Base-by-base conservation (phyloP, 176 grass and related monocot species). In the Ensete glaucum region DNA sequence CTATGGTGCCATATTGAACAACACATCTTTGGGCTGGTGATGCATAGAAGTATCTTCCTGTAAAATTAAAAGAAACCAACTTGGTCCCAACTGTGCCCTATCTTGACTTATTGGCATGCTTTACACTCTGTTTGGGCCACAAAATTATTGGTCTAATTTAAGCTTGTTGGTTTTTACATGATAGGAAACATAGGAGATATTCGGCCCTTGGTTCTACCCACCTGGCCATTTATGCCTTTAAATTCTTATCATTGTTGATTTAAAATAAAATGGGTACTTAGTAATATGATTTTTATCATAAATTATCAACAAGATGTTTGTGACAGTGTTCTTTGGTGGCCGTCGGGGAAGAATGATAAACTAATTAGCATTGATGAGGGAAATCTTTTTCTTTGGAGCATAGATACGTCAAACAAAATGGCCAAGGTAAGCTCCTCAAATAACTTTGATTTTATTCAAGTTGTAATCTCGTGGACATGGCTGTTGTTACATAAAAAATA, bases 321-420 rank as follows among this genome's bases (percentile, higher is more conserved):
- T 87, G 82, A 75, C 85, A 98, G 94, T 80, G 81, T 99, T 48
- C 86, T 99, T 79, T 91, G 88, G 88, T 94, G 90, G 90, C 88
- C 88, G 67, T 52, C 81, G 67, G 95, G 95, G 53, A 99, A 91
- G 78, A 78, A 94, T 58, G 95, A 99, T 75, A 94, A 93, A 73
- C 54, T 99, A 82, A 88, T 99, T 74, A 99, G 85, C 78, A 94
- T 99, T 72, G 88, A 91, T 50, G 95, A 94, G 53, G 86, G 88
- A 82, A 94, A 87, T 84, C 75, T 99, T 85, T 91, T 84, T 54
- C 80, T 94, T n/a, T 99, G 90, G 95, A 94, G 81, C 80, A 83
- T 99, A 80, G 88, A 99, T 79, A 69, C 88, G 12, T 89, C 95
- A 79, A 93, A 87, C 81, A 93, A 89, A 77, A 80, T 71, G 49